phyloP scores from a whole-genome alignment of 2,329 filamentous ascomycete species.

The Monilinia fructigena region DNA sequence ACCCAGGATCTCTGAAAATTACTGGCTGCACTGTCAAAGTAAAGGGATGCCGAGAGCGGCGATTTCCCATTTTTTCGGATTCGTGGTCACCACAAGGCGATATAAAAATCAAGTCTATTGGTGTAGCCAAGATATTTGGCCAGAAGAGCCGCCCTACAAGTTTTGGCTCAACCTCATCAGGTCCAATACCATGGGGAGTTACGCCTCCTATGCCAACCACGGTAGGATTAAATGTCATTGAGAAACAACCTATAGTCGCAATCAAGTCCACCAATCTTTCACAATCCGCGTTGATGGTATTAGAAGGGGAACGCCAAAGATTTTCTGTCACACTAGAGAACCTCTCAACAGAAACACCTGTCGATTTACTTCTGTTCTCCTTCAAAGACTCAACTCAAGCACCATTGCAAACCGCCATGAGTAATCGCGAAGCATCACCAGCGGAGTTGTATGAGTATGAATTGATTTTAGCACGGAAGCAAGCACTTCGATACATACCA shows the following conservation, averaged over 20 bases:
- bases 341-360: constrained; percentile 64
- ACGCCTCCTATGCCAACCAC: constrained; percentile 45
- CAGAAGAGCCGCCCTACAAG: constrained; percentile 39
- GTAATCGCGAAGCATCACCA: constrained; percentile 72
- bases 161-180: constrained; percentile 39
- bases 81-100: constrained; percentile 71
- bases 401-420: constrained; percentile 71
- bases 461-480: constrained; percentile 71
- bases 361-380: constrained; percentile 82
- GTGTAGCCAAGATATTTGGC: constrained; percentile 51
- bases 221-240: constrained; percentile 71
- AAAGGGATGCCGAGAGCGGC: constrained; percentile 74
- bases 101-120: constrained; percentile 73
- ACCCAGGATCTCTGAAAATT: constrained; percentile 67
- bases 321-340: constrained; percentile 84
- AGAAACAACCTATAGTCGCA: constrained; percentile 72
- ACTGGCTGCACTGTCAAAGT: constrained; percentile 78
- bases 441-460: constrained; percentile 86
- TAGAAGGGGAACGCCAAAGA: constrained; percentile 79
- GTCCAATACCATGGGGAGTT: constrained; percentile 32
- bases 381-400: constrained; percentile 86
- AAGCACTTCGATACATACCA: constrained; percentile 59
- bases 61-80: constrained; percentile 79
- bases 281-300: constrained; percentile 84
- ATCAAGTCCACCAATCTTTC: constrained; percentile 75